Conservation (phyloP, 306 rosid species). For the Rosa persica region DNA sequence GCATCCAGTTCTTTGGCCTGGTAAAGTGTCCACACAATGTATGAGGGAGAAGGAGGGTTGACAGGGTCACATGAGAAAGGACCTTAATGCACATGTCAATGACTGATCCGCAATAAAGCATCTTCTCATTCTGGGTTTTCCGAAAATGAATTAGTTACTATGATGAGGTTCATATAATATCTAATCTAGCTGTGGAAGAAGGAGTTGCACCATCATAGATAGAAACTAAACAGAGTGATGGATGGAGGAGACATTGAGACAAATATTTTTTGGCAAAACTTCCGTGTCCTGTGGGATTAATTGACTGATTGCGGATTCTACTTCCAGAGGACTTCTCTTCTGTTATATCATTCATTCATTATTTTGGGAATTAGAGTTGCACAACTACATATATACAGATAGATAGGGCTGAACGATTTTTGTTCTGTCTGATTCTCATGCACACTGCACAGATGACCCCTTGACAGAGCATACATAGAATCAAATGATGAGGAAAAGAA, state of each 20-base stretch:
- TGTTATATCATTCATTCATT: no score
- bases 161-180: neutral
- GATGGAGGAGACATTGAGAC: constrained; percentile 10
- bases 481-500: no score
- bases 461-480: neutral
- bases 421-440: neutral
- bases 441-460: neutral
- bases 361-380: neutral
- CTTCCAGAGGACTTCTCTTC: neutral
- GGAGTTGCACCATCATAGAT: neutral
- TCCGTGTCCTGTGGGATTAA: neutral
- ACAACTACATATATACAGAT: neutral
- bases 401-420: neutral
- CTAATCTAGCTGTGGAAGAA: neutral
- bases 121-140: no score
- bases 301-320: neutral
- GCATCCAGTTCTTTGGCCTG: no score
- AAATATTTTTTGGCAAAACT: constrained; percentile 1
- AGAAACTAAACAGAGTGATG: neutral
- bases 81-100: no score
- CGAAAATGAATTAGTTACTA: neutral
- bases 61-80: no score
- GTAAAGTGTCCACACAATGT: no score
- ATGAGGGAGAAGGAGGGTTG: no score
- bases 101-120: no score